These are phyloP conservation scores for Floccularia luteovirens DNA, from an alignment of 768 basidiomycete species.

Conservation along the genomic window DNA sequence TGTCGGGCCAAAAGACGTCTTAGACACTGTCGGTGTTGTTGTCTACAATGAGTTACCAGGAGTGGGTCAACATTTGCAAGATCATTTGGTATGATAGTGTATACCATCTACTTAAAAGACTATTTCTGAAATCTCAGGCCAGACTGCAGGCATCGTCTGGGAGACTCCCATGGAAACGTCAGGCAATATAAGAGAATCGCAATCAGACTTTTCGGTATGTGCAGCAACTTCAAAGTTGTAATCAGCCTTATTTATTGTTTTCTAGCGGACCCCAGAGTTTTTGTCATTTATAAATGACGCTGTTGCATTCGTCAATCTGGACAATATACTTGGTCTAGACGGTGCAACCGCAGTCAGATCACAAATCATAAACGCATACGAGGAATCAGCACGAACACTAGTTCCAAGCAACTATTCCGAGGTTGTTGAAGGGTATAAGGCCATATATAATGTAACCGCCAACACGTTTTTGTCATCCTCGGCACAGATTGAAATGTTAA, in stretches of 20 bases:
- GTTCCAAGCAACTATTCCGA: conserved; percentile 34
- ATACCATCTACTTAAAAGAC: background rate
- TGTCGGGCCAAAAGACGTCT: conserved; percentile 47
- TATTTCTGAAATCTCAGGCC: background rate
- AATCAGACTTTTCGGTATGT: conserved; percentile 19
- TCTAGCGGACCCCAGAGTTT: background rate
- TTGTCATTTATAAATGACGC: background rate
- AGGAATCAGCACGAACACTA: conserved; percentile 14
- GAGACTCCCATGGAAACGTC: conserved; percentile 17
- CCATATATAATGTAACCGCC: conserved; percentile 40
- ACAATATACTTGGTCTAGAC: background rate
- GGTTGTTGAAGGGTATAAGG: conserved; percentile 46
- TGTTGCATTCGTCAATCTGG: background rate
- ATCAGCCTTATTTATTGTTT: background rate
- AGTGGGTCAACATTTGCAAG: conserved; percentile 54
- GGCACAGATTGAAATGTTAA: conserved; percentile 52
- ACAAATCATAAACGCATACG: background rate
- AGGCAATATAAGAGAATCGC: conserved; percentile 17
- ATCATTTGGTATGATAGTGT: conserved; percentile 32
- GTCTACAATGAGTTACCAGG: conserved; percentile 44
- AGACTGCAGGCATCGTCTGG: conserved; percentile 16
- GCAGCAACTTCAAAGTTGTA: background rate
- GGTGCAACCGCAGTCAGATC: background rate
- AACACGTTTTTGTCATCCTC: conserved; percentile 31
- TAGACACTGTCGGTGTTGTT: conserved; percentile 35